These are phyloP conservation scores for Wallacemonas sp. DNA, from an alignment of 208 protist species.

Conservation along the genomic window DNA sequence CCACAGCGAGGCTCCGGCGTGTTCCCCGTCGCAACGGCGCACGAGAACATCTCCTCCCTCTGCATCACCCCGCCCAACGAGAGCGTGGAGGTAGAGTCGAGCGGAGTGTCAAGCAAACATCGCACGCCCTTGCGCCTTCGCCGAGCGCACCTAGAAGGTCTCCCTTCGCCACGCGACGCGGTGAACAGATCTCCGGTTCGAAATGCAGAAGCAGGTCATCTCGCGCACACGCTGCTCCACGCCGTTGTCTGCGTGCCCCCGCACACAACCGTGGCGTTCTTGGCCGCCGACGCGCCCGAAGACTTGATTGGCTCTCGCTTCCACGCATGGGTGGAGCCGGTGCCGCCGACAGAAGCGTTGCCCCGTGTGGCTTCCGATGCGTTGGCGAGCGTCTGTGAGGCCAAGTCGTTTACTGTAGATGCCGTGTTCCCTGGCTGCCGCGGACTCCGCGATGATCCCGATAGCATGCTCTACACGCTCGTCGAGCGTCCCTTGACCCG, in stretches of 20 bases:
- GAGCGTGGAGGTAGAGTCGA: too few relatives aligned
- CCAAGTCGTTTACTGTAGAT: not conserved
- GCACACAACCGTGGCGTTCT: conserved; percentile 4
- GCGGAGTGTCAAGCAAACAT: too few relatives aligned
- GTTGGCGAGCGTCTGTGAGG: not conserved
- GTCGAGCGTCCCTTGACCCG: not conserved
- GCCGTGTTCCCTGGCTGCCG: not conserved
- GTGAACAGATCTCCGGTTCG: not conserved
- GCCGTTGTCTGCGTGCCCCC: conserved; percentile 1
- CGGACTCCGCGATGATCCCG: too few relatives aligned
- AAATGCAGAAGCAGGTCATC: conserved; percentile 1
- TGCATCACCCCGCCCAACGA: too few relatives aligned
- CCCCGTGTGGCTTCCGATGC: not conserved
- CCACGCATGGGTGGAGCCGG: not conserved
- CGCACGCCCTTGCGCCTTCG: too few relatives aligned
- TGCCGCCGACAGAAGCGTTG: not conserved
- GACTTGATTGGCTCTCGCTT: not conserved
- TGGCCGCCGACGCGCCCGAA: not conserved
- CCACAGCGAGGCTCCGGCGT: too few relatives aligned
- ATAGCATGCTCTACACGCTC: not conserved
- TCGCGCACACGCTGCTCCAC: not conserved
- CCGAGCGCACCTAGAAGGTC: too few relatives aligned
- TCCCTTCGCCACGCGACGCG: too few relatives aligned
- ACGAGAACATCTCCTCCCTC: too few relatives aligned
- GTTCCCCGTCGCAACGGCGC: too few relatives aligned